Evolutionary conservation across 352 stramenopile species (phyloP), one percentile per base, ranked within the genome.

Genomic region (Pythium phragmitis): DNA sequence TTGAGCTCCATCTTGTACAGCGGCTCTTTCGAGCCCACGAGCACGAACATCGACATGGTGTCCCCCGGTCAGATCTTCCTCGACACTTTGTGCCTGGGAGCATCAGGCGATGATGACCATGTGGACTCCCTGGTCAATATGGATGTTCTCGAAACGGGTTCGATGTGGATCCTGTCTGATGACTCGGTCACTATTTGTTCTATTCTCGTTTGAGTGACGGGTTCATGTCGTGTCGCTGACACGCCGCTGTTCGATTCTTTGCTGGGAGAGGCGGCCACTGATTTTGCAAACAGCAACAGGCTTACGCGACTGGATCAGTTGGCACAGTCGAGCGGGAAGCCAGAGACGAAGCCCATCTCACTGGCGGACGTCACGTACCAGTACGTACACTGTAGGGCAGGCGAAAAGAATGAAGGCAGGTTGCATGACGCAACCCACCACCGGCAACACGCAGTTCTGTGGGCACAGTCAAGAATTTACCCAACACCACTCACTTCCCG

Each of bases 1-100:
- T 83, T 85, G 76, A 94, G 85, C 72, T 94, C 83, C 77, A 92
- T 87, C 79, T 90, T 92, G 66, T 94, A 94, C 60, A 94, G 74
- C 48, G 86, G 86, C 74, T 92, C 83, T 70, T 87, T 94, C 17
- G 83, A 92, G 64, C 86, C 86, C 45, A 94, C 86, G 54, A 94
- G 69, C 71, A 94, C 82, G 61, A 94, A 92, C 67, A 94, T 81
- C 52, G 83, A 91, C 82, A 94, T 94, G 28, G 21, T n/a, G 49
- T 11, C 21, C 47, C n/a, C 16, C 34, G 2, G 7, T 39, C 13
- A 11, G 23, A 39, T 53, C 21, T 51, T 45, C 14, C 28, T 61
- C 2, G 13, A 14, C 6, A 2, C 42, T 28, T 43, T 17, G 30
- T 28, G 46, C 17, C 7, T 51, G 19, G 23, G 33, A 45, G 33